Percentiles rank a stretch among this genome's conserved stretches.
Evolutionary conservation across 2,329 filamentous ascomycete species (phyloP).

Genomic region (Epichloe brachyelytri): DNA sequence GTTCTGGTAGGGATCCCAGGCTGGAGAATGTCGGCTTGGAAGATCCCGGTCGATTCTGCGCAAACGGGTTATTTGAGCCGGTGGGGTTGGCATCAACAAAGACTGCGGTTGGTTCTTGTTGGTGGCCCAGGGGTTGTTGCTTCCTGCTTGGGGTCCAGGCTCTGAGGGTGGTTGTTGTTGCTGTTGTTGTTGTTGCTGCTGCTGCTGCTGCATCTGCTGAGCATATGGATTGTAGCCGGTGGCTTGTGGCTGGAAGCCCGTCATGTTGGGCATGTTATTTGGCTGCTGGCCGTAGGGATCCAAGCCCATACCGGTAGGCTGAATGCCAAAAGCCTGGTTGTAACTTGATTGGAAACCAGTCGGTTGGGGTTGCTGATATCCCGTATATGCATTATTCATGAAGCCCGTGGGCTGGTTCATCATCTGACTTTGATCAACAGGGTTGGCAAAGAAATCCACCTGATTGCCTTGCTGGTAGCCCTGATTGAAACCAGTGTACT

Average conservation of each 20-base stretch:
- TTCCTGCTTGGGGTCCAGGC: conserved; percentile 58
- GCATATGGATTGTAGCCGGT: conserved; percentile 43
- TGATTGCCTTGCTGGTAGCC: conserved; percentile 94
- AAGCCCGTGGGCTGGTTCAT: conserved; percentile 73
- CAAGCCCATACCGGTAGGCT: conserved; percentile 48
- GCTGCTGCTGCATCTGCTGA: conserved; percentile 29
- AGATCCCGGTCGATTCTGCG: conserved; percentile 53
- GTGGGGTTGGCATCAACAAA: conserved; percentile 71
- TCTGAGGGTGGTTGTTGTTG: conserved; percentile 29
- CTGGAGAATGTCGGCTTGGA: conserved; percentile 48
- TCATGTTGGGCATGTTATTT: conserved; percentile 17
- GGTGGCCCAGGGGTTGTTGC: conserved; percentile 87
- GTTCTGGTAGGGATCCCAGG: conserved; percentile 66
- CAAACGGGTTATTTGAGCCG: conserved; percentile 96
- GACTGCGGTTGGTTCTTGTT: conserved; percentile 42
- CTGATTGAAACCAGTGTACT: conserved; percentile 85
- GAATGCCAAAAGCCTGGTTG: conserved; percentile 53
- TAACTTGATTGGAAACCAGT: conserved; percentile 47
- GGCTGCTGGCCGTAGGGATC: conserved; percentile 51
- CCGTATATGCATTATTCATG: conserved; percentile 42
- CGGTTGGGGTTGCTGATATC: conserved; percentile 32
- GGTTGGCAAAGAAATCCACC: conserved; percentile 96
- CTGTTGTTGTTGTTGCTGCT: conserved; percentile 20
- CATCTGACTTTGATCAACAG: conserved; percentile 62
- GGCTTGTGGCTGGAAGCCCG: conserved; percentile 36